These are phyloP conservation scores for Penicillium samsonianum DNA, from an alignment of 495 filamentous ascomycete species.

Conservation along the genomic window DNA sequence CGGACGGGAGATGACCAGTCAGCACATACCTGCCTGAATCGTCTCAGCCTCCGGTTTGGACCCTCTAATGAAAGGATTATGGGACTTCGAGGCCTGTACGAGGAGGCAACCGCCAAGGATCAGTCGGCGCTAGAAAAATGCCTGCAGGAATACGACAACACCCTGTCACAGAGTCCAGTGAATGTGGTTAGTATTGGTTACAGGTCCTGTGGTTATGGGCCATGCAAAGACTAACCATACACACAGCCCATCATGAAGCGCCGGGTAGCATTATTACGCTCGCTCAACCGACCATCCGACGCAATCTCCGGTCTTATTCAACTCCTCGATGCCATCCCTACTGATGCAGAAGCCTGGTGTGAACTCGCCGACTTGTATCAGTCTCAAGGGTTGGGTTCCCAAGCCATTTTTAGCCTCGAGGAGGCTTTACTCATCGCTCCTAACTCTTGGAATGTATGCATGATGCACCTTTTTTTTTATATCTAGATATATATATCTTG, in stretches of 20 bases:
- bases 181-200: conserved; percentile 65
- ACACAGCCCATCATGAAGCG: conserved; percentile 81
- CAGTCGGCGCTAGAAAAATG: conserved; percentile 62
- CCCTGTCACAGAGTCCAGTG: conserved; percentile 71
- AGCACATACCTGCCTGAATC: conserved; percentile 71
- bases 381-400: conserved; percentile 68
- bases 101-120: conserved; percentile 77
- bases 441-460: conserved; percentile 88
- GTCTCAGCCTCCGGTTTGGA: conserved; percentile 77
- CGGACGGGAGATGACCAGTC: conserved; percentile 79
- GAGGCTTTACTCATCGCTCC: conserved; percentile 87
- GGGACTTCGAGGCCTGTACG: conserved; percentile 77
- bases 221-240: neutral
- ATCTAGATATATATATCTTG: too few relatives aligned
- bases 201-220: neutral
- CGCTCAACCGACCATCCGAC: conserved; percentile 65
- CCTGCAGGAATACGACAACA: conserved; percentile 72
- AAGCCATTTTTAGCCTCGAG: conserved; percentile 87
- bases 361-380: conserved; percentile 88
- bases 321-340: conserved; percentile 79
- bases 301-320: conserved; percentile 72
- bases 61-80: conserved; percentile 77
- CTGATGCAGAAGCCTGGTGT: conserved; percentile 91
- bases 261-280: conserved; percentile 74
- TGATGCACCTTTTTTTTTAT: neutral